Evolutionary conservation across 2,329 filamentous ascomycete genomes (phyloP).

Genomic region (Teratosphaeria gauchensis): DNA sequence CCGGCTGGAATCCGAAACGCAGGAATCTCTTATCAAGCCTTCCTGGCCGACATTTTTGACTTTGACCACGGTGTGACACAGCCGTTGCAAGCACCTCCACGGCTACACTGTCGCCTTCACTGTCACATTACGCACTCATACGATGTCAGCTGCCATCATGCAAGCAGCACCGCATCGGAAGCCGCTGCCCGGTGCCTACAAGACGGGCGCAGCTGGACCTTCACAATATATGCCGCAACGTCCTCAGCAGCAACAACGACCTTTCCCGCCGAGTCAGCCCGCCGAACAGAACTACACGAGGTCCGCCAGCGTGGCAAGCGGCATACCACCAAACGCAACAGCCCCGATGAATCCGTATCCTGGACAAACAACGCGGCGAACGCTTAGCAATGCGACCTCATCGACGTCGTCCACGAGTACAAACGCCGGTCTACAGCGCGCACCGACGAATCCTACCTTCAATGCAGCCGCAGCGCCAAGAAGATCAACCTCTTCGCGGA

Average conservation of each 20-base stretch:
- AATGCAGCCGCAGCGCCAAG: slow-evolving; percentile 39
- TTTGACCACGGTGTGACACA: background rate
- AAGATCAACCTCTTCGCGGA: slow-evolving; percentile 73
- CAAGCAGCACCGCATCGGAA: slow-evolving; percentile 9
- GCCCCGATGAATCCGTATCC: slow-evolving; percentile 1
- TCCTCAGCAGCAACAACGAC: slow-evolving; percentile 2
- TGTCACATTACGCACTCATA: background rate
- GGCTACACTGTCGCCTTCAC: background rate
- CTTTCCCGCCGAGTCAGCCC: background rate
- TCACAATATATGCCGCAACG: background rate
- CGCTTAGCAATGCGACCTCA: slow-evolving; percentile 58
- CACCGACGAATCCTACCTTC: slow-evolving; percentile 36
- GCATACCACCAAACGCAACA: slow-evolving; percentile 1
- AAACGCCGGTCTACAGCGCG: slow-evolving; percentile 31
- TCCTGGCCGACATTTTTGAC: background rate
- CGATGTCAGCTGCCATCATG: background rate
- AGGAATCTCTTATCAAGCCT: background rate
- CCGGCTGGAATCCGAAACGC: background rate
- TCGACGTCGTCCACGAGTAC: slow-evolving; percentile 55
- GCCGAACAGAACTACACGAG: background rate
- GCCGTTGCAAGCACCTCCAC: background rate
- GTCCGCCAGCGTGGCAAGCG: background rate
- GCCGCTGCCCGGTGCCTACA: slow-evolving; percentile 6
- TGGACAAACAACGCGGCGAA: slow-evolving; percentile 37
- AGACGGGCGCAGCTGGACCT: background rate